Evolutionary conservation across 768 basidiomycete species (phyloP).

Genomic region (Rossbeevera mucosa): DNA sequence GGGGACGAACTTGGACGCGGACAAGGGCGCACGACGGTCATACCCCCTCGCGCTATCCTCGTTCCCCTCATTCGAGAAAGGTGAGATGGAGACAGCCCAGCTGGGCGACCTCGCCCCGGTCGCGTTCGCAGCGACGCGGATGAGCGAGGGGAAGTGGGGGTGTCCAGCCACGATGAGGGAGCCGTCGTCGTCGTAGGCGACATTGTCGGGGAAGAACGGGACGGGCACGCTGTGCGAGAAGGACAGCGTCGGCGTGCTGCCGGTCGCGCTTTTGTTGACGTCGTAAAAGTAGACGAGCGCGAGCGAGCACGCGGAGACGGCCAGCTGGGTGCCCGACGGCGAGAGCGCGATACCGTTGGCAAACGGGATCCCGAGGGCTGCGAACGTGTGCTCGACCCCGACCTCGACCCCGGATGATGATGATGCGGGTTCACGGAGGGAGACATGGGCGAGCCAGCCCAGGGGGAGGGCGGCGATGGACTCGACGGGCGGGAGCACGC

Average conservation of each 20-base stretch:
- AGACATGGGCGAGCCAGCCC: slow-evolving; percentile 55
- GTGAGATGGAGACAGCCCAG: slow-evolving; percentile 52
- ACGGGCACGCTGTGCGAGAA: slow-evolving; percentile 38
- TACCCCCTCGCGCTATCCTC: slow-evolving; percentile 17
- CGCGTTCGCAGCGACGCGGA: slow-evolving; percentile 41
- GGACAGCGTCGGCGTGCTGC: slow-evolving; percentile 37
- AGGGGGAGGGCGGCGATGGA: slow-evolving; percentile 53
- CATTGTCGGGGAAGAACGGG: slow-evolving; percentile 62
- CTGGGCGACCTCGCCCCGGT: slow-evolving; percentile 43
- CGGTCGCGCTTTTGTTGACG: slow-evolving; percentile 34
- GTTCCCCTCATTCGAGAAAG: not conserved
- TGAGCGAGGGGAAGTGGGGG: slow-evolving; percentile 55
- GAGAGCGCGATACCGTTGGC: slow-evolving; percentile 68
- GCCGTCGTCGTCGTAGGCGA: slow-evolving; percentile 47
- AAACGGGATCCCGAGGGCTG: slow-evolving; percentile 52
- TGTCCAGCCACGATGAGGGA: slow-evolving; percentile 60
- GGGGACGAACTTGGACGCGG: slow-evolving; percentile 40
- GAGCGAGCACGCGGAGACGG: slow-evolving; percentile 52
- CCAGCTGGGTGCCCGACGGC: slow-evolving; percentile 44
- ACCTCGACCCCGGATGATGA: not conserved
- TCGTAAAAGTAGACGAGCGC: slow-evolving; percentile 47
- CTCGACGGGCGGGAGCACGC: slow-evolving; percentile 51
- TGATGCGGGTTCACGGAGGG: slow-evolving; percentile 30
- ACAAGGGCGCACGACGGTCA: slow-evolving; percentile 45
- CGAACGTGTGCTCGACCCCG: slow-evolving; percentile 35